Percentiles rank a stretch among this genome's conserved stretches.
Evolutionary conservation across 768 basidiomycete species (phyloP).

Genomic region (Lactarius psammicola): DNA sequence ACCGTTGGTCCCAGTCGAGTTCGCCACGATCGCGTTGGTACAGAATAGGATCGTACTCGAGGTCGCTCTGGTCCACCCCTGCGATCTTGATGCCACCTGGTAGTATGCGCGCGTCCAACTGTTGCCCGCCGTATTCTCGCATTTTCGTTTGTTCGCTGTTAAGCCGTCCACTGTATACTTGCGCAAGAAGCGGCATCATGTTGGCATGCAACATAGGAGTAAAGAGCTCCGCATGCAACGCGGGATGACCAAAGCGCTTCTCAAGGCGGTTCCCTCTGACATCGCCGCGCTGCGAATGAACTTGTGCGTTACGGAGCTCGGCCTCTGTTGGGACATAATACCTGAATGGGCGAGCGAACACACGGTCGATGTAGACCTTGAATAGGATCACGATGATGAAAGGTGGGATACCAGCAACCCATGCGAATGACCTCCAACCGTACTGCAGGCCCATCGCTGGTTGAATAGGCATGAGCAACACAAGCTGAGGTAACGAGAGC

Average conservation of each 20-base stretch:
- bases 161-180: constrained; percentile 77
- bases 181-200: constrained; percentile 73
- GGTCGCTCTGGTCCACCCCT: constrained; percentile 71
- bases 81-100: constrained; percentile 83
- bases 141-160: constrained; percentile 60
- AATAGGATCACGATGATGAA: constrained; percentile 74
- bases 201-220: constrained; percentile 85
- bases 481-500: background rate
- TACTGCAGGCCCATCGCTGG: constrained; percentile 84
- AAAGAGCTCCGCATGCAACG: constrained; percentile 81
- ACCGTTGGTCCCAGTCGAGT: constrained; percentile 83
- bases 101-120: constrained; percentile 69
- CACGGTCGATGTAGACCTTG: constrained; percentile 79
- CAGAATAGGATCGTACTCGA: constrained; percentile 78
- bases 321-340: constrained; percentile 82
- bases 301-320: constrained; percentile 70
- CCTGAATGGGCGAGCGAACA: constrained; percentile 65
- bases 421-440: constrained; percentile 64
- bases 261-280: constrained; percentile 69
- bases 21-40: constrained; percentile 83
- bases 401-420: constrained; percentile 85
- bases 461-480: constrained; percentile 25
- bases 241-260: constrained; percentile 94
- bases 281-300: constrained; percentile 79
- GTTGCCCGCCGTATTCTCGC: constrained; percentile 76